Evolutionary conservation across 2,329 filamentous ascomycete genomes (phyloP), one percentile per base, ranked within the genome.

Genomic region (Nothophoma quercina): DNA sequence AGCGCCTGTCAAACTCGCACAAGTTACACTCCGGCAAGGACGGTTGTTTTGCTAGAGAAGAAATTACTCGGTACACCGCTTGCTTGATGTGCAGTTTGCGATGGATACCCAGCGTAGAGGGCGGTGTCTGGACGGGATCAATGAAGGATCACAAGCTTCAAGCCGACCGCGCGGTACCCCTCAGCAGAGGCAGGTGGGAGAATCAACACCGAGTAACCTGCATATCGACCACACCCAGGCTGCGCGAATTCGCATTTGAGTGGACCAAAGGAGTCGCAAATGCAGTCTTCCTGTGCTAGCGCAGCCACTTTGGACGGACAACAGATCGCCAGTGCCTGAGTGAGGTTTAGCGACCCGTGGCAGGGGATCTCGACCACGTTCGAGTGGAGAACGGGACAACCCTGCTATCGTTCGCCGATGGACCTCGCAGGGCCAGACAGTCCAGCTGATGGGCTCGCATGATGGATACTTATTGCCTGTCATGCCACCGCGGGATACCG

Each of bases 181-280:
- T 47, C 50, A 53, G 16, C 38, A 47, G 25, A 35, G 18, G 50
- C 23, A 35, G 43, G 50, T 38, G 43, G 38, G 22, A 33, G 28
- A 15, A 26, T 19, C 34, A 34, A n/a, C 21, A 21, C 10, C 44
- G 50, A 33, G 50, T 23, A 43, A 43, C 50, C 50, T 53, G 50
- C 50, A 53, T 53, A 53, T 53, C 38, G 50, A 48, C 50, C 50
- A 34, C 38, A 53, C 43, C 50, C 32, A 41, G 50, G 43, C 50
- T 48, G 38, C 50, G 50, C 50, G 43, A 43, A 53, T 48, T 53
- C 38, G 28, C 26, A 34, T 26, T 39, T 39, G 43, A 53, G 50
- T 53, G 50, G 50, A 47, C 13, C 50, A 43, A 42, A 53, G 50
- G 43, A 47, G 26, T 47, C 18, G 43, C 36, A 43, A 21, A 47